These are phyloP conservation scores for Codiaeum variegatum DNA, from an alignment of 441 rosid species.

Conservation along the genomic window DNA sequence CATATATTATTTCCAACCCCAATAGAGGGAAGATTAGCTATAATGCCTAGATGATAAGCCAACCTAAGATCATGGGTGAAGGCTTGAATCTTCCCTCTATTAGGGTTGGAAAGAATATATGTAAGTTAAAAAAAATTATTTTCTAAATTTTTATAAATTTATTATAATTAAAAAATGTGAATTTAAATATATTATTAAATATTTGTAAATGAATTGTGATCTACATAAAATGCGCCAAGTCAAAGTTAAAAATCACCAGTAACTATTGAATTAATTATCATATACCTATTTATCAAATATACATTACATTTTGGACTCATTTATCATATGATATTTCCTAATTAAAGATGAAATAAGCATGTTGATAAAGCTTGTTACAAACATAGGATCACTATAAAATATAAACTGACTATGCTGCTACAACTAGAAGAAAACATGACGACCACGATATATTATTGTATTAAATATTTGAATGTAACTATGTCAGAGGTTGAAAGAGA, in stretches of 20 bases:
- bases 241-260: no score
- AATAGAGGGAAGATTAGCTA: slow-evolving; percentile 72
- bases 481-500: neutral
- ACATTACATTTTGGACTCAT: neutral
- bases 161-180: no score
- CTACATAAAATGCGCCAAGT: no score
- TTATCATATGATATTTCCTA: neutral
- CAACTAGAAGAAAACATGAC: neutral
- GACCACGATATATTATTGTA: neutral
- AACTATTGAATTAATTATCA: no score
- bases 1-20: slow-evolving; percentile 89
- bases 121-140: no score
- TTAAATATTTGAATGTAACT: neutral
- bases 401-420: neutral
- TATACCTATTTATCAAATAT: no score
- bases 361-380: neutral
- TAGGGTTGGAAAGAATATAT: no score
- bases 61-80: no score
- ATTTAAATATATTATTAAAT: no score
- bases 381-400: neutral
- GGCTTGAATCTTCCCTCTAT: no score
- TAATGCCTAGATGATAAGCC: slow-evolving; percentile 88
- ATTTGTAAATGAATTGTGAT: no score
- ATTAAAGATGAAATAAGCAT: neutral
- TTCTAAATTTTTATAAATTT: no score